These are phyloP conservation scores for Schoenoplectus triqueter DNA, from an alignment of 202 grass and related monocot species.

Conservation along the genomic window DNA sequence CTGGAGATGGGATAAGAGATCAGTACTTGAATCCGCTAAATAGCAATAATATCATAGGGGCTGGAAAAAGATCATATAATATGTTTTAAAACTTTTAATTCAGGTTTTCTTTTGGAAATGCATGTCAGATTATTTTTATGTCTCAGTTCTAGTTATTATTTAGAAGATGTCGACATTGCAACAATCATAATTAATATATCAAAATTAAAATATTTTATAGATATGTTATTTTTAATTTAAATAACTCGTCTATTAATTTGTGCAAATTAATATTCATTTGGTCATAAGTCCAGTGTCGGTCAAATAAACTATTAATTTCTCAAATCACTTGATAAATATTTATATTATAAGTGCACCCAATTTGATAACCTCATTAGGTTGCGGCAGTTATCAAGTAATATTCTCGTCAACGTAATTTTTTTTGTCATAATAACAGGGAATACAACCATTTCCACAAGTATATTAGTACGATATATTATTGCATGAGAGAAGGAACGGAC, in stretches of 20 bases:
- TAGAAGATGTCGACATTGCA: neutral
- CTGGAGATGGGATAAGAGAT: neutral
- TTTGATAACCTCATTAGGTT: neutral
- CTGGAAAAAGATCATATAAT: no score
- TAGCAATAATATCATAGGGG: no score
- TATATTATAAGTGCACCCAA: neutral
- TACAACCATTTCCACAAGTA: neutral
- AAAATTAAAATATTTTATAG: neutral
- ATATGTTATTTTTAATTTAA: neutral
- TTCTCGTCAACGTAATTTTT: neutral
- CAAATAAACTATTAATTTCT: neutral
- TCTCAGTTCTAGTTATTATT: neutral
- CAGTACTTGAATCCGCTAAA: neutral
- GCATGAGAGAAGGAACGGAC: neutral
- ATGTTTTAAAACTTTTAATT: neutral
- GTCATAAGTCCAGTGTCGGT: neutral
- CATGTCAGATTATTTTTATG: conserved; percentile 4
- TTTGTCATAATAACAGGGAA: neutral
- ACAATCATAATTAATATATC: neutral
- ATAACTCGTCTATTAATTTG: neutral
- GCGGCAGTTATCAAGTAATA: neutral
- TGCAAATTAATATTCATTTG: neutral
- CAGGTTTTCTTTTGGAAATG: neutral
- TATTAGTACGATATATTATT: conserved; percentile 4
- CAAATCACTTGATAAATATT: neutral